Base-by-base conservation (phyloP, 2,329 filamentous ascomycete species). In the Penicillium sp. region DNA sequence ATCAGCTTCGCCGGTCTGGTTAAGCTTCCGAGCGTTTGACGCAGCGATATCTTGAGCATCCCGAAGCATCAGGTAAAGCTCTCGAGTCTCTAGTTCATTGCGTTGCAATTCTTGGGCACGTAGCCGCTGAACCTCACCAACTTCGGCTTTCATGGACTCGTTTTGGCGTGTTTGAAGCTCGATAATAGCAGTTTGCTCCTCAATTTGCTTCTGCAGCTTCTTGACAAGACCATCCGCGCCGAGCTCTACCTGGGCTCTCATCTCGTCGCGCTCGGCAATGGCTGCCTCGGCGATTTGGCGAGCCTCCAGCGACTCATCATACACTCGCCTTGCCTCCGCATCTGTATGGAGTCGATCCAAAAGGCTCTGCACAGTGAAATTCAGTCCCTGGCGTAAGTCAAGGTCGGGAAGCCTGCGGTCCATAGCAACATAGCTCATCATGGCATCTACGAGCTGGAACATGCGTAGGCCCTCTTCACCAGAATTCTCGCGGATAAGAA, bases 361-460 rank as follows among this genome's bases (percentile, higher is more conserved):
- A 64, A 99, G 81, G 73, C 86, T 96, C 77, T 97, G 94, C 9
- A 99, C 94, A 0, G 93, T 97, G 68, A 97, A 97, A 73, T 96
- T 97, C 62, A 99, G 84, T 69, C 92, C 96, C 74, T 97, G 93
- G 79, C 97, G 97, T 56, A 99, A 84, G 73, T 99, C 94, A 86
- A 97, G 93, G 74, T 99, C 93, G 37, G 94, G 94, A 61, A 97
- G 76, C 60, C 94, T 85, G 69, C 94, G 85, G 74, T 99, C 94
- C 93, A 99, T 99, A 66, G 93, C 93, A 59, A 99, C 93, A 74
- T 97, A 97, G 75, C 92, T 96, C 62, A 99, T 85, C 92, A 97
- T 97, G n/a, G 90, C 88, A 75, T 99, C 94, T 26, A 97, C 92
- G 26, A 99, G 85, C 78, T 97, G 94, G 77, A 97, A 99, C 88